Base-by-base conservation (phyloP, 2,329 filamentous ascomycete genomes). In the Fusarium mundagurra region DNA sequence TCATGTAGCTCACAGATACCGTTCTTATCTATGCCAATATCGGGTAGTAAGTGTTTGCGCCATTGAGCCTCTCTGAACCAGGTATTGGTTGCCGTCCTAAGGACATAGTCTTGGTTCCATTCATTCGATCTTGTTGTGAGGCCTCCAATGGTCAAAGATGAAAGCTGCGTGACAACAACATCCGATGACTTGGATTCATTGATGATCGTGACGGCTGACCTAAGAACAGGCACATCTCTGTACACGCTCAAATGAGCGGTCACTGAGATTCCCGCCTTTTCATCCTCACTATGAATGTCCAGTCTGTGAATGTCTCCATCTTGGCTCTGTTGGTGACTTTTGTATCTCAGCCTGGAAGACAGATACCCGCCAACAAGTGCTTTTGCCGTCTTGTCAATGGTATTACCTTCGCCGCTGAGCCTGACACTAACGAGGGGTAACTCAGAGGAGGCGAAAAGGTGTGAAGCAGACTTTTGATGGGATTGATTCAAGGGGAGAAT, bases 21-120 rank as follows among this genome's bases (percentile, higher is more conserved):
- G n/a, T 24, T 51, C 8, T 36, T 51, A 12, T 51, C 48, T 34
- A 51, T 51, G 22, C 66, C 66, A 12, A 69, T 20, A 3, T 69
- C 5, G 2, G 66, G 55, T 11, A 69, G 43, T 22, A 31, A 36
- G 1, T 33, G 48, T 9, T 33, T 20, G 38, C 41, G 47, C 60
- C 48, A 62, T 36, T 62, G 60, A 44, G 60, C 48, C 20, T 62
- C 60, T 5, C 48, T 51, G 20, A 62, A 43, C 60, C 60, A 62
- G 16, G 6, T 45, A 20, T 62, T 62, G 16, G 31, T 51, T 8
- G 31, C n/a, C 9, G 31, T 51, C 0, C 22, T 36, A 3, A 51
- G 48, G 8, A 16, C 8, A 22, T 51, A 51, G 16, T 51, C n/a
- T 11, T 51, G 10, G 17, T 51, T 51, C 48, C 48, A 51, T 20